Conservation (phyloP, 2,329 filamentous ascomycete genomes). For the Cordyceps tenuipes region DNA sequence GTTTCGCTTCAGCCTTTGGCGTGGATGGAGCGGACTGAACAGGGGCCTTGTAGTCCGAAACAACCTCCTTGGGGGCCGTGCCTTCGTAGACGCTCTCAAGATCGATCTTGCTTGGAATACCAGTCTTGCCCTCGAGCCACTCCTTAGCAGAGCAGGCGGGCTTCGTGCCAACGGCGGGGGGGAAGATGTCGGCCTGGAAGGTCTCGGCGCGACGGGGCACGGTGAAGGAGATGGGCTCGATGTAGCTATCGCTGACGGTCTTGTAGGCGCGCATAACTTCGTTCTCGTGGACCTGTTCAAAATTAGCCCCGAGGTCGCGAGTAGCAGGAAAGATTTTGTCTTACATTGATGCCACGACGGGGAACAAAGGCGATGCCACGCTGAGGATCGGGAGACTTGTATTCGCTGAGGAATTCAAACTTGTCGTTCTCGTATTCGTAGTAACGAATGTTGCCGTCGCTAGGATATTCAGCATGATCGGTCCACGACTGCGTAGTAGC, state of each 20-base stretch:
- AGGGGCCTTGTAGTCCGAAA: slow-evolving; percentile 57
- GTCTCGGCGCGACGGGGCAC: slow-evolving; percentile 88
- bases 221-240: slow-evolving; percentile 96
- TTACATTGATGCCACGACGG: slow-evolving; percentile 84
- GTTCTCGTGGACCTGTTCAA: slow-evolving; percentile 73
- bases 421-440: slow-evolving; percentile 98
- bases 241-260: slow-evolving; percentile 88
- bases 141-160: slow-evolving; percentile 72
- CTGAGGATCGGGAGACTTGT: slow-evolving; percentile 94
- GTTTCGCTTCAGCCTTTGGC: slow-evolving; percentile 30
- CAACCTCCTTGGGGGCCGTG: slow-evolving; percentile 66
- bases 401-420: slow-evolving; percentile 93
- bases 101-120: slow-evolving; percentile 81
- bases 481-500: slow-evolving; percentile 35
- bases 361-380: slow-evolving; percentile 90
- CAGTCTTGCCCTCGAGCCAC: slow-evolving; percentile 82
- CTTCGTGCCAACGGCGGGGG: slow-evolving; percentile 71
- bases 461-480: background rate
- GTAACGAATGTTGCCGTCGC: slow-evolving; percentile 96
- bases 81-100: slow-evolving; percentile 89
- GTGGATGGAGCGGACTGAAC: slow-evolving; percentile 36
- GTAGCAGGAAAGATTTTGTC: slow-evolving; percentile 18
- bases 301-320: slow-evolving; percentile 12
- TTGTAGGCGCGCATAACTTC: slow-evolving; percentile 95
- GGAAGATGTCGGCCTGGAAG: slow-evolving; percentile 96